A percentile compares a stretch with the other conserved stretches of the same genome.
Conservation (phyloP, 225 moss, liverwort and hornwort genomes). For the Straminergon stramineum region DNA sequence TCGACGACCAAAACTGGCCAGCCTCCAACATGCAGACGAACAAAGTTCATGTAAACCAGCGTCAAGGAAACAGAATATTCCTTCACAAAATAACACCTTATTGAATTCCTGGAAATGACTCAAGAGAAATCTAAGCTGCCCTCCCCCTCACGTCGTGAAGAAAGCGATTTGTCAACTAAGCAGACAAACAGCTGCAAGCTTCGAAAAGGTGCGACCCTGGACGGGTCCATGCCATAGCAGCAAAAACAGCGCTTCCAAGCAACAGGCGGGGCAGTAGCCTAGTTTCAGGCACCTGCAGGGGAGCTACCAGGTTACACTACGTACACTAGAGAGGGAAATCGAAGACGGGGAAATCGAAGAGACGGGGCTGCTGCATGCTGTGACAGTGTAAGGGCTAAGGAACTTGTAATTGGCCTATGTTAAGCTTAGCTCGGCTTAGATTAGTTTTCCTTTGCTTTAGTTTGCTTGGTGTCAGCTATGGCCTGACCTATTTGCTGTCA, state of each 20-base stretch:
- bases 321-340: neutral
- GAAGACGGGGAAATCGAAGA: neutral
- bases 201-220: neutral
- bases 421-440: neutral
- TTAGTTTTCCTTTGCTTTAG: neutral
- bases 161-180: neutral
- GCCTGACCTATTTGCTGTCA: neutral
- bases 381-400: neutral
- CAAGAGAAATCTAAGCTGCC: neutral
- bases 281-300: neutral
- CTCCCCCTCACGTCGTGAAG: neutral
- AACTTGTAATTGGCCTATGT: too few species aligned
- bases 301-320: neutral
- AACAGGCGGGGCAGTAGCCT: neutral
- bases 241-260: neutral
- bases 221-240: neutral
- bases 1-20: neutral
- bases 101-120: neutral
- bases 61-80: neutral
- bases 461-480: slow-evolving; percentile 5
- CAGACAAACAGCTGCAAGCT: neutral
- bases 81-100: neutral
- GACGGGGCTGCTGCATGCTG: neutral
- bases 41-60: neutral
- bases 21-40: neutral